Percentiles rank a stretch among this genome's conserved stretches.
phyloP scores from a whole-genome alignment of 2,329 filamentous ascomycete species.

The Magnaporthales sp. region DNA sequence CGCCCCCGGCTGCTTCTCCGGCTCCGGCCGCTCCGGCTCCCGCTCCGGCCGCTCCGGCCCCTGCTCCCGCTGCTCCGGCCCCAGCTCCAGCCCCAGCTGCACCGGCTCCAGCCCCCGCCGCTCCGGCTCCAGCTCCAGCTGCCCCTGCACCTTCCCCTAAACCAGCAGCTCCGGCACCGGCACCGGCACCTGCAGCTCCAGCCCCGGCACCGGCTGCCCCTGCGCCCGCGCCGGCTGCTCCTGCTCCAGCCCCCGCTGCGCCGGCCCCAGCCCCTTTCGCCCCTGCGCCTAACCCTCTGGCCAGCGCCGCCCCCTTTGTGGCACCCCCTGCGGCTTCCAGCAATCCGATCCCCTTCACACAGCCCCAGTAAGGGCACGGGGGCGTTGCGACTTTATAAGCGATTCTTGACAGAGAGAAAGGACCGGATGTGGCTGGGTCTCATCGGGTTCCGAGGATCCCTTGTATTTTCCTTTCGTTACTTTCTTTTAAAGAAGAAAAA shows the following conservation, averaged over 20 bases:
- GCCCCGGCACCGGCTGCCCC: not conserved
- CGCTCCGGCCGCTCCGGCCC: too few species aligned
- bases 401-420: not conserved
- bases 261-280: not conserved
- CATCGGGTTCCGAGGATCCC: not conserved
- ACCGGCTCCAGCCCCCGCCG: too few species aligned
- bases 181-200: not conserved
- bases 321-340: not conserved
- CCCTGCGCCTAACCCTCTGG: not conserved
- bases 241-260: too few species aligned
- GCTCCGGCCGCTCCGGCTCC: not conserved
- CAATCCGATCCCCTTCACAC: not conserved
- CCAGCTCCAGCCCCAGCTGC: too few species aligned
- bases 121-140: too few species aligned
- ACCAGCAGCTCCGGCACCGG: too few species aligned
- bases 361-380: not conserved
- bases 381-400: not conserved
- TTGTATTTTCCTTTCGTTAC: not conserved
- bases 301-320: not conserved
- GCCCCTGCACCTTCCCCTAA: not conserved
- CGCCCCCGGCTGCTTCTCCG: not conserved
- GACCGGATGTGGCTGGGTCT: not conserved
- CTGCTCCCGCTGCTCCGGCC: not conserved
- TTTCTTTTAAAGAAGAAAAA: not conserved
- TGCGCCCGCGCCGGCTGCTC: too few species aligned